Percentiles rank a stretch among this genome's conserved stretches.
These are phyloP conservation scores for Magnolia kwangsiensis DNA, from an alignment of 164 flowering plant genomes.

Conservation along the genomic window DNA sequence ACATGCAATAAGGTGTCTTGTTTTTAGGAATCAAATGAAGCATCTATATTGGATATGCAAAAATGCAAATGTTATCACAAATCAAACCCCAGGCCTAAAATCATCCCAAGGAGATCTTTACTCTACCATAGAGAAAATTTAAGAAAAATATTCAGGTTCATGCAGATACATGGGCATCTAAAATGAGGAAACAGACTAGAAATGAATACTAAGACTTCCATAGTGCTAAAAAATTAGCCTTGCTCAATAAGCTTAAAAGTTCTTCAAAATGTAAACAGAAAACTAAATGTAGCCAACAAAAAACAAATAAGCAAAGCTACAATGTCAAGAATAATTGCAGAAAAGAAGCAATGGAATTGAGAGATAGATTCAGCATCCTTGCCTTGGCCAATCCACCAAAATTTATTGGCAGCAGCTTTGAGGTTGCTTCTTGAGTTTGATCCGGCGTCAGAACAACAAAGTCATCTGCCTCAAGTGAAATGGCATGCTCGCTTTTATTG, in stretches of 20 bases:
- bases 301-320: neutral
- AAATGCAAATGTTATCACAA: too few relatives aligned
- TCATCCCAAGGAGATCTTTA: neutral
- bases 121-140: too few relatives aligned
- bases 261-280: neutral
- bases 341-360: neutral
- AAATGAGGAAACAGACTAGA: too few relatives aligned
- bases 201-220: too few relatives aligned
- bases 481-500: conserved; percentile 54
- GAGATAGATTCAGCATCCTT: neutral
- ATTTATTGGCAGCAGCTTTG: conserved; percentile 75
- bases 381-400: conserved; percentile 77
- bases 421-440: conserved; percentile 62
- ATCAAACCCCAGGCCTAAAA: neutral
- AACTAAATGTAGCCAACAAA: neutral
- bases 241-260: neutral
- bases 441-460: conserved; percentile 67
- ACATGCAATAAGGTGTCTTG: neutral
- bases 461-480: conserved; percentile 57
- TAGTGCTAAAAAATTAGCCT: too few relatives aligned
- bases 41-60: neutral
- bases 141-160: too few relatives aligned
- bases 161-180: too few relatives aligned
- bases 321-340: neutral
- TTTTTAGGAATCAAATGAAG: neutral